Base-by-base conservation (phyloP, 2,329 filamentous ascomycete genomes). In the Mollisiaceae sp. region DNA sequence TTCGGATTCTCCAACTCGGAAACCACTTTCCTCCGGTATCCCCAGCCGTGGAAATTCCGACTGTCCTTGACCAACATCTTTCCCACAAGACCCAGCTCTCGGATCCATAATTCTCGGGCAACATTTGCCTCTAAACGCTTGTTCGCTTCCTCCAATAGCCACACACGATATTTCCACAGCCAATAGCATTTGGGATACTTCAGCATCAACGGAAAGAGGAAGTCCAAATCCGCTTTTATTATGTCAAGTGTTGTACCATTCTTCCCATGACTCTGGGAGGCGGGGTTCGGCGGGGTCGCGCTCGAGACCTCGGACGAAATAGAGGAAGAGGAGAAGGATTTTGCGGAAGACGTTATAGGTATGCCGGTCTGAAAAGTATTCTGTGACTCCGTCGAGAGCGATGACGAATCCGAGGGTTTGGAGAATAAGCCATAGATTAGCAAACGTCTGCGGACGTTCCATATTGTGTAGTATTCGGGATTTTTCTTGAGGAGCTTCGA, bases 171-270 rank as follows among this genome's bases (percentile, higher is more conserved):
- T 72, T 97, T 97, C 95, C 95, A 99, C 74, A 99, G 94, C 94
- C 95, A 98, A 81, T 99, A 99, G 83, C 95, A 98, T 78, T 99
- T 99, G 8, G 95, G 95, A 70, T 88, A 94, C 70, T 93, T 88
- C 69, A 92, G 85, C 59, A 99, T 85, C 22, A 99, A 84, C 0
- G 92, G 92, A 47, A 97, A 86, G 39, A 94, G 89, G 75, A 97
- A 97, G 57, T 82, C 81, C 39, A 99, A 83, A 76, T 99, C 95
- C 63, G 85, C 82, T 56, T 86, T 85, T 67, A 98, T 84, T 38
- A 90, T 75, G 2, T 87, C 80, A 50, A 81, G 77, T 68, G 78
- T 83, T 81, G 79, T 84, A 86, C 77, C 78, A 79, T 70, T 80
- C 78, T 72, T 83, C 82, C 84, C 84, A 75, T 65, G 76, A 72